Conservation (phyloP, 805 yeast genomes). For the Yamadazyma paraphyllophila region DNA sequence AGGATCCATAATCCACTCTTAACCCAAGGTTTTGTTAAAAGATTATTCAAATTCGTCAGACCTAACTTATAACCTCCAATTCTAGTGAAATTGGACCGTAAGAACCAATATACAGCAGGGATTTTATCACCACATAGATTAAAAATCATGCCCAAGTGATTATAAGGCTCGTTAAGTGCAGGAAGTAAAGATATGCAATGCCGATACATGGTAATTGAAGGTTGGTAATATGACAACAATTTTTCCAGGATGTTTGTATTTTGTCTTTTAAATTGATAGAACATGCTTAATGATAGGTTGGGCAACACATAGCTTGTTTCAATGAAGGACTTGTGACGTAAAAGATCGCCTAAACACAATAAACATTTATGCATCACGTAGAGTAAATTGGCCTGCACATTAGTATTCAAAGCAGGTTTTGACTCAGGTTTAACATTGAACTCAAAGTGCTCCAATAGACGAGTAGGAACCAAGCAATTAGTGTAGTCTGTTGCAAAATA, state of each 20-base stretch:
- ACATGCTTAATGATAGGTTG: slow-evolving; percentile 25
- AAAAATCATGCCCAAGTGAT: slow-evolving; percentile 51
- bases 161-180: slow-evolving; percentile 64
- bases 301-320: slow-evolving; percentile 46
- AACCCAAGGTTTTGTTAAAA: slow-evolving; percentile 29
- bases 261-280: slow-evolving; percentile 23
- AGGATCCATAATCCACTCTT: slow-evolving; percentile 4
- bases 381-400: slow-evolving; percentile 29
- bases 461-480: slow-evolving; percentile 35
- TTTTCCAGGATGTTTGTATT: slow-evolving; percentile 35
- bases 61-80: slow-evolving; percentile 48
- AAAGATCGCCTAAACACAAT: slow-evolving; percentile 55
- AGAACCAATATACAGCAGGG: slow-evolving; percentile 50
- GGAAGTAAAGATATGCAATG: slow-evolving; percentile 59
- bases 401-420: neutral
- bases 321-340: slow-evolving; percentile 53
- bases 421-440: slow-evolving; percentile 15
- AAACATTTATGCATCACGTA: slow-evolving; percentile 49
- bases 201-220: slow-evolving; percentile 39
- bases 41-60: slow-evolving; percentile 41
- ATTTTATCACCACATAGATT: slow-evolving; percentile 44
- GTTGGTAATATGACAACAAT: slow-evolving; percentile 22
- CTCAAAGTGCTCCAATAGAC: slow-evolving; percentile 26
- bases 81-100: slow-evolving; percentile 56
- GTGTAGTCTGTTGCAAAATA: slow-evolving; percentile 36